These are phyloP conservation scores for Fonsecaea multimorphosa DNA, from an alignment of 2,329 filamentous ascomycete genomes.

Conservation along the genomic window DNA sequence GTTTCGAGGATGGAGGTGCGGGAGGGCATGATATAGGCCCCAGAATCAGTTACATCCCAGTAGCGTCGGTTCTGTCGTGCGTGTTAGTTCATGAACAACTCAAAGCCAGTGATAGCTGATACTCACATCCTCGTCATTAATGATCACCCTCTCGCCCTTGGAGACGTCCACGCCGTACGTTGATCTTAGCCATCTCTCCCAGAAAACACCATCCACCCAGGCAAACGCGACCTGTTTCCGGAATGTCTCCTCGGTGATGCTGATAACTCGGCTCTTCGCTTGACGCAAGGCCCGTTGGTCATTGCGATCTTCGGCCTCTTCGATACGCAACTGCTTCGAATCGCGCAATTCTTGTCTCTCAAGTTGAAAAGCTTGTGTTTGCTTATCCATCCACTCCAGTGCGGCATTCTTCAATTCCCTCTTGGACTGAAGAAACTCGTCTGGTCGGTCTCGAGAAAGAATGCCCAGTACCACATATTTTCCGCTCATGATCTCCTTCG, in stretches of 20 bases:
- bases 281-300: slow-evolving; percentile 84
- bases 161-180: slow-evolving; percentile 89
- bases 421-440: slow-evolving; percentile 77
- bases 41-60: slow-evolving; percentile 90
- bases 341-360: slow-evolving; percentile 93
- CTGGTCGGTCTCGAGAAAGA: slow-evolving; percentile 76
- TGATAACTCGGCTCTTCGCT: slow-evolving; percentile 89
- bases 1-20: slow-evolving; percentile 92
- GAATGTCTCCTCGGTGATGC: slow-evolving; percentile 79
- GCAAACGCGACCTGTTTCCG: slow-evolving; percentile 92
- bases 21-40: slow-evolving; percentile 86
- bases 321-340: slow-evolving; percentile 91
- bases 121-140: slow-evolving; percentile 96
- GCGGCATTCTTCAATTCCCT: slow-evolving; percentile 95
- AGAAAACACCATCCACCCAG: slow-evolving; percentile 96
- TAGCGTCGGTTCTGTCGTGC: slow-evolving; percentile 78
- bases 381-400: slow-evolving; percentile 97
- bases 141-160: slow-evolving; percentile 88
- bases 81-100: slow-evolving; percentile 45
- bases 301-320: slow-evolving; percentile 91
- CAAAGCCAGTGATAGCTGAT: slow-evolving; percentile 28
- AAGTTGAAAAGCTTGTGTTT: slow-evolving; percentile 86
- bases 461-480: slow-evolving; percentile 95
- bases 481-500: slow-evolving; percentile 91
- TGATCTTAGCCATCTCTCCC: slow-evolving; percentile 95